phyloP scores from a whole-genome alignment of 257 asterid species.

The Capsicum rhomboideum region DNA sequence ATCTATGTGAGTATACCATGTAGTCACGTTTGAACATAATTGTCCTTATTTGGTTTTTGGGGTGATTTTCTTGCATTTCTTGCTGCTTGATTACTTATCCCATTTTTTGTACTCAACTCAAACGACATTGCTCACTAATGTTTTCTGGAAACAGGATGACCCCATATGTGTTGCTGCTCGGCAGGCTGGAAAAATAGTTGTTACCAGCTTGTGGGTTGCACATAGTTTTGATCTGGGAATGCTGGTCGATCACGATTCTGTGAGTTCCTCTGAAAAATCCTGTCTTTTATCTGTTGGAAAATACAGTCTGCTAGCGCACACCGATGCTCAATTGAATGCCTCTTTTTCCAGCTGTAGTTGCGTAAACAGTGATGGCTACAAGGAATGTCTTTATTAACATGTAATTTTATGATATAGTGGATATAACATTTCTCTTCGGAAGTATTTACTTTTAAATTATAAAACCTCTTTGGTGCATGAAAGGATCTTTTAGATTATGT shows the following conservation, averaged over 20 bases:
- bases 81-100: background rate
- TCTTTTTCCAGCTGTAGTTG: background rate
- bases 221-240: conserved; percentile 61
- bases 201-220: conserved; percentile 76
- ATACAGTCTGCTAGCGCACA: background rate
- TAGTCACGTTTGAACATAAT: too few species aligned
- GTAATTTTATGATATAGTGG: background rate
- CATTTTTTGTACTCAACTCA: background rate
- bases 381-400: background rate
- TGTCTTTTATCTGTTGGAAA: background rate
- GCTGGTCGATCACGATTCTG: conserved; percentile 48
- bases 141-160: conserved; percentile 48
- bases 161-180: conserved; percentile 74
- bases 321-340: background rate
- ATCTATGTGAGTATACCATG: conserved; percentile 46
- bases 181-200: conserved; percentile 63
- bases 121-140: background rate
- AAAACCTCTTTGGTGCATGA: background rate
- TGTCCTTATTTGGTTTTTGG: background rate
- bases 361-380: background rate
- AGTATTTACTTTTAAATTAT: background rate
- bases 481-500: background rate
- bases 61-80: background rate
- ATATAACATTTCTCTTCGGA: background rate
- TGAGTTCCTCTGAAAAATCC: conserved; percentile 25